Evolutionary conservation across 2,329 filamentous ascomycete species (phyloP).

Genomic region (Aspergillus ruber): DNA sequence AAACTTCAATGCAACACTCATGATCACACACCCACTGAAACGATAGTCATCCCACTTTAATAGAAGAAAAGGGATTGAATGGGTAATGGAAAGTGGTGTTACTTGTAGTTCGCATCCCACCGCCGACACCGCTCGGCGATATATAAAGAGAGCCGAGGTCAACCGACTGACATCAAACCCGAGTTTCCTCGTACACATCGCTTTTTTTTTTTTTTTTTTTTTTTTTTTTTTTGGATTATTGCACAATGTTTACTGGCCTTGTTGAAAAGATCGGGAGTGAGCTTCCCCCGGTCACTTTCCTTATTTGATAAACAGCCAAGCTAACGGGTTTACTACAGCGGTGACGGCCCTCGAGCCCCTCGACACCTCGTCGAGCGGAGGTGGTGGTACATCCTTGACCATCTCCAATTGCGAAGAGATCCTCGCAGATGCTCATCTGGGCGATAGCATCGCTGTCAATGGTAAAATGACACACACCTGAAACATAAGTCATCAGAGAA

Average conservation of each 20-base stretch:
- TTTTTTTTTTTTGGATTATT: too few relatives aligned
- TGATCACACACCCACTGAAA: conserved; percentile 6
- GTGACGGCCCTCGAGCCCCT: conserved; percentile 74
- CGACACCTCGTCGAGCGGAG: conserved; percentile 63
- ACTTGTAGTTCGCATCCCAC: neutral
- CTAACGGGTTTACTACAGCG: conserved; percentile 49
- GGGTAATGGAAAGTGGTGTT: neutral
- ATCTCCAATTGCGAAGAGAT: conserved; percentile 72
- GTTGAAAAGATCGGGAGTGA: conserved; percentile 88
- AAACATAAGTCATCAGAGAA: neutral
- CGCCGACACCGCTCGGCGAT: neutral
- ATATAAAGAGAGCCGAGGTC: conserved; percentile 6
- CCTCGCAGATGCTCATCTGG: conserved; percentile 73
- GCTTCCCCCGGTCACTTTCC: conserved; percentile 26
- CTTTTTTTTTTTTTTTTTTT: too few relatives aligned
- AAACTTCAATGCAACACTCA: conserved; percentile 20
- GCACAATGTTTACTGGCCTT: conserved; percentile 86
- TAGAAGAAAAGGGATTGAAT: neutral
- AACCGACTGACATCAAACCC: neutral
- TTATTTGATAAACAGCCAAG: conserved; percentile 4
- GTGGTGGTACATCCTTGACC: conserved; percentile 82
- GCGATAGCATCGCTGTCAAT: conserved; percentile 93
- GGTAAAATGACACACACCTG: conserved; percentile 41
- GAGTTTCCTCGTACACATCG: neutral
- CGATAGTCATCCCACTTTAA: neutral